Base-by-base conservation (phyloP, 306 rosid species). In the Castanopsis chinensis region DNA sequence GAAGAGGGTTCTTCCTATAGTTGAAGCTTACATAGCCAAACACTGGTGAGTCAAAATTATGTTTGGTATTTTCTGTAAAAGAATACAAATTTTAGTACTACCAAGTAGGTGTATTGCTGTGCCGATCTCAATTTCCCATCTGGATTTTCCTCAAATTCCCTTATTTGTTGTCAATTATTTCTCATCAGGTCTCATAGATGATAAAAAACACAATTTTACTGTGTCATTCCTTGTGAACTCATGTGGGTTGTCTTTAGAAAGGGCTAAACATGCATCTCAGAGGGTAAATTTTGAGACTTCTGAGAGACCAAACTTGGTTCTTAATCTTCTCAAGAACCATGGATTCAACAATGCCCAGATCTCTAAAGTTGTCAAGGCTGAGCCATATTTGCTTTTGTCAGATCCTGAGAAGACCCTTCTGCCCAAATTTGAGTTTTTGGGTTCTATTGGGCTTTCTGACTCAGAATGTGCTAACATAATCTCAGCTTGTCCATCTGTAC, bases 401-500 rank as follows among this genome's bases (percentile, higher is more conserved):
- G 79, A 87, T 5, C 74, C 89, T 27, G 81, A 82, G 28, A 76
- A 71, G 10, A 79, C 71, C 79, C 84, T 87, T 51, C 69, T 80
- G 60, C 93, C 91, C 59, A 87, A 85, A 67, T 69, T 85, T 58
- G 71, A 76, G 58, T 87, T 81, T 71, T 69, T 83, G 0, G 78
- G 19, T 6, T 81, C 91, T 20, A 69, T 81, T n/a, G 91, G 89
- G 21, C 6, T 80, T 73, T 85, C 88, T 25, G 11, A 57, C 41
- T 14, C 68, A 1, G 87, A 87, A 49, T 57, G 82, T 53, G 79
- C 71, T 1, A 72, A 35, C 63, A n/a, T 82, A 49, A 49, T 19
- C 4, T 89, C 35, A 1, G 14, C 49, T 2, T 1, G 0, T 32
- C 61, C 83, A 1, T 0, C 0, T 6, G 3, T 85, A 11, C 11